Conservation (phyloP, 371 early-diverging fungal species). For the Mortierella sp. region DNA sequence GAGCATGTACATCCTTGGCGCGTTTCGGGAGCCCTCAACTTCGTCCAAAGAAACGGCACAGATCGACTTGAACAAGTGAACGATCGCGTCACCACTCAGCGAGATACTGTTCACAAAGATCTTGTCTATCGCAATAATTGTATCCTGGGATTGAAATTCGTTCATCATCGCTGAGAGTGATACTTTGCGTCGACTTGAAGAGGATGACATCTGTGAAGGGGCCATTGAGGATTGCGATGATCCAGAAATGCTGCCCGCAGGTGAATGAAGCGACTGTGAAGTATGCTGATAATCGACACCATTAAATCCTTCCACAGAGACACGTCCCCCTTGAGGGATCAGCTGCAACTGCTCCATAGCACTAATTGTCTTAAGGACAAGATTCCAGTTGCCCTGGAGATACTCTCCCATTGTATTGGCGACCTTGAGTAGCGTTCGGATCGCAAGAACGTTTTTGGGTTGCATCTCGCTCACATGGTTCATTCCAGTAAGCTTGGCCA, state of each 20-base stretch:
- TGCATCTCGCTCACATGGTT: slow-evolving; percentile 69
- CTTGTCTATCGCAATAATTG: slow-evolving; percentile 75
- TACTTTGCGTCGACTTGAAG: slow-evolving; percentile 35
- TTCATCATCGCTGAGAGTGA: slow-evolving; percentile 57
- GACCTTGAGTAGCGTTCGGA: slow-evolving; percentile 69
- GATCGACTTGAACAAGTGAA: slow-evolving; percentile 55
- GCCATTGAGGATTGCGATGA: slow-evolving; percentile 16
- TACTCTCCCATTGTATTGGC: slow-evolving; percentile 67
- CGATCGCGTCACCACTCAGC: slow-evolving; percentile 56
- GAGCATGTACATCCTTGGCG: slow-evolving; percentile 60
- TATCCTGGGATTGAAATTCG: slow-evolving; percentile 63
- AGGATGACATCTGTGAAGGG: no score
- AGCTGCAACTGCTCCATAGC: slow-evolving; percentile 66
- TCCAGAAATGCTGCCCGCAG: slow-evolving; percentile 3
- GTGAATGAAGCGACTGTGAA: slow-evolving; percentile 7
- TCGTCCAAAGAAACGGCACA: slow-evolving; percentile 56
- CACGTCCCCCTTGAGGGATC: slow-evolving; percentile 53
- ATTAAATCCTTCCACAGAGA: slow-evolving; percentile 45
- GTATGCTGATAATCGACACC: slow-evolving; percentile 42
- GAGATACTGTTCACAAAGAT: slow-evolving; percentile 71
- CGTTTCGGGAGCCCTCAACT: slow-evolving; percentile 50
- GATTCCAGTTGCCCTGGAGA: slow-evolving; percentile 72
- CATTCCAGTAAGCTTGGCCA: slow-evolving; percentile 71
- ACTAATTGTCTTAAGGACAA: slow-evolving; percentile 70
- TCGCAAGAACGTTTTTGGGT: slow-evolving; percentile 74